Conservation (phyloP, 805 yeast species). For the Yamadazyma paraphyllophila region DNA sequence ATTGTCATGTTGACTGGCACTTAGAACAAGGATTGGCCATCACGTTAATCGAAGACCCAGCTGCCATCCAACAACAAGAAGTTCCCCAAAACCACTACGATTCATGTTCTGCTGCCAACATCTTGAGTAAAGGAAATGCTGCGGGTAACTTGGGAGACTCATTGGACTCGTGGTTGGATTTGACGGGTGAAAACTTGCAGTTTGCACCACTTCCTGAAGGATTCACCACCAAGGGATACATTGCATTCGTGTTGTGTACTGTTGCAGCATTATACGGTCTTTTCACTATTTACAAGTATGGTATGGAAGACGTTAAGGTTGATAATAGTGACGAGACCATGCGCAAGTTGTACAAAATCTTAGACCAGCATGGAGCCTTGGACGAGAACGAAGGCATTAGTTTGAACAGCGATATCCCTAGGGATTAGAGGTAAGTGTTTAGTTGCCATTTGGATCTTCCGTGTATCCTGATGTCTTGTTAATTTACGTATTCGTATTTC, state of each 20-base stretch:
- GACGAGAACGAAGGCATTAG: constrained; percentile 15
- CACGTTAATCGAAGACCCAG: constrained; percentile 80
- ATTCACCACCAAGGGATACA: constrained; percentile 67
- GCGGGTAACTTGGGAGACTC: constrained; percentile 50
- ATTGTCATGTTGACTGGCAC: constrained; percentile 99
- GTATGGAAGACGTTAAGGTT: constrained; percentile 58
- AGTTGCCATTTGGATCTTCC: no score
- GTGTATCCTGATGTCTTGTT: no score
- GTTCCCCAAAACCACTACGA: constrained; percentile 49
- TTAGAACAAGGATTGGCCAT: constrained; percentile 90
- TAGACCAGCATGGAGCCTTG: constrained; percentile 25
- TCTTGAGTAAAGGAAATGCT: constrained; percentile 62
- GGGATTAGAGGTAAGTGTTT: no score
- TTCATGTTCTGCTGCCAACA: constrained; percentile 47
- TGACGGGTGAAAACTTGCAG: constrained; percentile 61
- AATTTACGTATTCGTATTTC: no score
- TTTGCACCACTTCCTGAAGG: constrained; percentile 64
- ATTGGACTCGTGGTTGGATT: constrained; percentile 49
- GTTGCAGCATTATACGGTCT: constrained; percentile 60
- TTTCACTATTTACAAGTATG: constrained; percentile 57
- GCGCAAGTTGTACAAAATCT: constrained; percentile 27
- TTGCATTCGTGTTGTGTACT: constrained; percentile 57
- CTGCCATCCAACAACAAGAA: constrained; percentile 47
- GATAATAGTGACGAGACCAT: constrained; percentile 49
- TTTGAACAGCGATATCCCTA: constrained; percentile 6